Percentiles rank a stretch among this genome's conserved stretches.
Evolutionary conservation across 2,329 filamentous ascomycete genomes (phyloP).

Genomic region (Elsinoe perseae): DNA sequence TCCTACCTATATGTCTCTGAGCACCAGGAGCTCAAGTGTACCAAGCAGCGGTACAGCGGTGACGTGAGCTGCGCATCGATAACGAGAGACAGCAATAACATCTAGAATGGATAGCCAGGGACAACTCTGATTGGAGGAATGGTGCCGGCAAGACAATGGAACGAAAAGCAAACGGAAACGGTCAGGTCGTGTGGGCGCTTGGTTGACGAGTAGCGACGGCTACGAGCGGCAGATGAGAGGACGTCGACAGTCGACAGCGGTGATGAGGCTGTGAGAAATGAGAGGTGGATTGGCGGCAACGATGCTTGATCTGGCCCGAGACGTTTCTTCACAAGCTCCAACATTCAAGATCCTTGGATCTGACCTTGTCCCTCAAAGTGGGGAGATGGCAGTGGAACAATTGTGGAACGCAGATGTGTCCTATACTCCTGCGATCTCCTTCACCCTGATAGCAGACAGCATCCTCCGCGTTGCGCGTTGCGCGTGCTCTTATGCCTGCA

Average conservation of each 20-base stretch:
- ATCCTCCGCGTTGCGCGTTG: neutral
- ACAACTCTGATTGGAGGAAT: constrained; percentile 7
- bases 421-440: neutral
- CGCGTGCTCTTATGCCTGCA: neutral
- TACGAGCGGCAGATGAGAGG: constrained; percentile 12
- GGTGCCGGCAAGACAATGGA: neutral
- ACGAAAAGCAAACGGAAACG: constrained; percentile 17
- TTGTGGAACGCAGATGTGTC: neutral
- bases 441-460: neutral
- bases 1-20: constrained; percentile 11
- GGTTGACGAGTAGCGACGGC: constrained; percentile 9
- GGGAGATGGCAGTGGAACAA: constrained; percentile 6
- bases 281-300: neutral
- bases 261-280: neutral
- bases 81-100: constrained; percentile 9
- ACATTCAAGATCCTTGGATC: constrained; percentile 5
- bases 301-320: constrained; percentile 2
- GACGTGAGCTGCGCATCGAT: constrained; percentile 4
- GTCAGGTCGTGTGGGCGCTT: constrained; percentile 12
- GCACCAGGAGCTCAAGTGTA: neutral
- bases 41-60: neutral
- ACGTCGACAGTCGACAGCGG: neutral
- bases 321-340: neutral
- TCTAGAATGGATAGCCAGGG: neutral
- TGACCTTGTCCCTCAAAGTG: neutral